Conservation (phyloP, 345 rosid species). For the Brassica cretica region DNA sequence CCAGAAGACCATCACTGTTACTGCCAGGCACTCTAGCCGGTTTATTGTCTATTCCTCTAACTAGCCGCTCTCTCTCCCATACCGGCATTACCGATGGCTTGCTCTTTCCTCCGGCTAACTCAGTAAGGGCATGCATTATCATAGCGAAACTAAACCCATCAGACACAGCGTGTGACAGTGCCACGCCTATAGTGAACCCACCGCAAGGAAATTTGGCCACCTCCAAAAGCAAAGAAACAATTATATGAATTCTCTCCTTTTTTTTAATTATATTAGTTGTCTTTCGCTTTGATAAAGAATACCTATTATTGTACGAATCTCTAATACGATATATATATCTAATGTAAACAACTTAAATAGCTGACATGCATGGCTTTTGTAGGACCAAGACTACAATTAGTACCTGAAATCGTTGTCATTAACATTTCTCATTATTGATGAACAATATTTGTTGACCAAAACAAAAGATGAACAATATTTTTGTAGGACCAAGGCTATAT, state of each 20-base stretch:
- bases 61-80: slow-evolving; percentile 49
- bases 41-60: not conserved
- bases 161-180: slow-evolving; percentile 44
- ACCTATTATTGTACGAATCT: not conserved
- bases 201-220: slow-evolving; percentile 54
- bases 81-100: slow-evolving; percentile 47
- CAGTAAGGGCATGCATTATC: slow-evolving; percentile 41
- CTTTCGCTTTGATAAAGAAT: not conserved
- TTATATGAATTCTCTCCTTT: too few relatives aligned
- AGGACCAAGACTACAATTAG: too few relatives aligned
- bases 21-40: not conserved
- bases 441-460: too few relatives aligned
- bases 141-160: slow-evolving; percentile 50
- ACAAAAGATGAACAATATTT: too few relatives aligned
- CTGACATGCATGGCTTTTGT: not conserved
- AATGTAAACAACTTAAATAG: not conserved
- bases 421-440: too few relatives aligned
- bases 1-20: slow-evolving; percentile 11
- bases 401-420: not conserved
- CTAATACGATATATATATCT: not conserved
- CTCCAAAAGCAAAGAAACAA: slow-evolving; percentile 27
- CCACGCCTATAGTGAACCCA: slow-evolving; percentile 52
- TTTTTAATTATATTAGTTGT: not conserved
- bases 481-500: too few relatives aligned
- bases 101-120: slow-evolving; percentile 40